Evolutionary conservation across 164 flowering plant genomes (phyloP).

Genomic region (Euptelea pleiosperma): DNA sequence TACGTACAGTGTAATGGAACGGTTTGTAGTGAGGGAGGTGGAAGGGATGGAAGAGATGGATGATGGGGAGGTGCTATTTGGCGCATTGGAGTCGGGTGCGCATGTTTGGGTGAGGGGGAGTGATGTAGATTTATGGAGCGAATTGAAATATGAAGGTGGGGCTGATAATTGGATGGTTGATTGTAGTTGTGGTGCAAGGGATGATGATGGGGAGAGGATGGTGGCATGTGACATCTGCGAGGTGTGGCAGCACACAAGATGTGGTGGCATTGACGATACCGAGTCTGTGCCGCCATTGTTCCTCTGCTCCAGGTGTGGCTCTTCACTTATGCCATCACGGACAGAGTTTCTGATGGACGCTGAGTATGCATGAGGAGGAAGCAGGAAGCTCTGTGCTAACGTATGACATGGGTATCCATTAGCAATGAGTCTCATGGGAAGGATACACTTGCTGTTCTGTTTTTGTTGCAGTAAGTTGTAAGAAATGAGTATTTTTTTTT

Average conservation of each 20-base stretch:
- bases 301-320: conserved; percentile 42
- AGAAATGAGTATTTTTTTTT: too few species aligned
- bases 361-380: neutral
- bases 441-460: too few species aligned
- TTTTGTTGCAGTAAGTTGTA: too few species aligned
- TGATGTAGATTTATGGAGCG: conserved; percentile 36
- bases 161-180: conserved; percentile 53
- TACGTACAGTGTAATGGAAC: conserved; percentile 55
- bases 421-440: too few species aligned
- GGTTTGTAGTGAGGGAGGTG: conserved; percentile 44
- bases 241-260: conserved; percentile 74
- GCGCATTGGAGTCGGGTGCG: conserved; percentile 51
- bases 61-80: conserved; percentile 54
- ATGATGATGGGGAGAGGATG: conserved; percentile 87
- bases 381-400: too few species aligned
- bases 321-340: conserved; percentile 23
- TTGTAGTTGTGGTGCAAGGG: conserved; percentile 61
- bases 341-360: neutral
- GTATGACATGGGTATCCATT: too few species aligned
- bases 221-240: conserved; percentile 67
- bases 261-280: conserved; percentile 52
- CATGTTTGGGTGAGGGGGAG: conserved; percentile 48
- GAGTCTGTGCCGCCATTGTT: conserved; percentile 52
- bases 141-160: conserved; percentile 58
- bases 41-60: conserved; percentile 31